Percentiles rank a stretch among this genome's conserved stretches.
Conservation (phyloP, 2,329 filamentous ascomycete species). For the Pseudogymnoascus pannorum region DNA sequence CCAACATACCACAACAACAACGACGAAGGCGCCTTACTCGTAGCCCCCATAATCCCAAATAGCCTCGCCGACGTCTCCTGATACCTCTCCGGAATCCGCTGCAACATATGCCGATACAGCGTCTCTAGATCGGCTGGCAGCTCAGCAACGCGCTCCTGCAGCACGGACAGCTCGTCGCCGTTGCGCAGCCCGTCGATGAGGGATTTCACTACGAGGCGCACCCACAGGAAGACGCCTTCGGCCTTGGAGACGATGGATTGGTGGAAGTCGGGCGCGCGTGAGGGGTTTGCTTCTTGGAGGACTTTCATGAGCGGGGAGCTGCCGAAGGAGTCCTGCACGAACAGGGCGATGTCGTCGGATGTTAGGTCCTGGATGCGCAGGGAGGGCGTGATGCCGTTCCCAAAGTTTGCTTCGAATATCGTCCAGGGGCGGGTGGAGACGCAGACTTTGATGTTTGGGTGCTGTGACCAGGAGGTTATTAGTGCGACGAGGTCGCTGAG, state of each 20-base stretch:
- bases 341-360: conserved; percentile 19
- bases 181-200: conserved; percentile 14
- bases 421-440: conserved; percentile 23
- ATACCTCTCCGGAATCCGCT: no score
- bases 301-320: conserved; percentile 11
- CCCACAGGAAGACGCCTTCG: conserved; percentile 23
- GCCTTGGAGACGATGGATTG: conserved; percentile 11
- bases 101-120: no score
- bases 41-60: no score
- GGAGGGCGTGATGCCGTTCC: neutral
- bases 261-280: conserved; percentile 6
- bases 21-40: no score
- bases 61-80: no score
- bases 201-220: conserved; percentile 17
- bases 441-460: conserved; percentile 19
- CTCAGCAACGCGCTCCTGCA: conserved; percentile 10
- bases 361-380: conserved; percentile 23
- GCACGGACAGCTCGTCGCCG: conserved; percentile 12
- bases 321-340: conserved; percentile 18
- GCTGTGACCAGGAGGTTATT: conserved; percentile 12
- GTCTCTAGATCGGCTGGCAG: conserved; percentile 14
- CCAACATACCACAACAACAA: no score
- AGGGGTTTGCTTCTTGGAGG: no score
- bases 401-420: conserved; percentile 21
- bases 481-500: neutral